Evolutionary conservation across 768 basidiomycete species (phyloP).

Genomic region (Ephemerocybe angulata): DNA sequence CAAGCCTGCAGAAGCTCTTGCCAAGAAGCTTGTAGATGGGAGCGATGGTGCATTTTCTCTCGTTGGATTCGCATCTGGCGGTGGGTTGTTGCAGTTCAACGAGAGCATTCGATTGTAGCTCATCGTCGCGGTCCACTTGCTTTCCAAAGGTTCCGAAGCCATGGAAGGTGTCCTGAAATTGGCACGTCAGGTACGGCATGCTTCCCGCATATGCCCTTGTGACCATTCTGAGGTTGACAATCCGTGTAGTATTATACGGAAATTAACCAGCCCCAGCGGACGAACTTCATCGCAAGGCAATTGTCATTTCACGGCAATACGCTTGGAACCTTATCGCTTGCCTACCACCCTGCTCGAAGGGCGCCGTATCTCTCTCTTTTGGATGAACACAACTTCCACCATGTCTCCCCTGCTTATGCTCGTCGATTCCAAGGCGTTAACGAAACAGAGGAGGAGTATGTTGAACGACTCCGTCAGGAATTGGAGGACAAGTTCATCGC

Average conservation of each 20-base stretch:
- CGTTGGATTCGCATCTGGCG: constrained; percentile 73
- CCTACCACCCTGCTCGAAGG: constrained; percentile 63
- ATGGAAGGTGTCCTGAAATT: constrained; percentile 87
- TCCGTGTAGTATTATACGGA: constrained; percentile 61
- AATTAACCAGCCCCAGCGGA: constrained; percentile 63
- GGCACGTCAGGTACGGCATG: constrained; percentile 58
- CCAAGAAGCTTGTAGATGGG: constrained; percentile 56
- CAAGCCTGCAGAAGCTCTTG: constrained; percentile 77
- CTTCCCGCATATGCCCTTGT: background rate
- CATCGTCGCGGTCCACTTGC: too few relatives aligned
- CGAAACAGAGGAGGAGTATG: constrained; percentile 79
- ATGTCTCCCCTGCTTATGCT: constrained; percentile 85
- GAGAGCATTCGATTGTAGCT: background rate
- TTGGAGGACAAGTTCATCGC: constrained; percentile 83
- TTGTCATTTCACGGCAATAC: constrained; percentile 88
- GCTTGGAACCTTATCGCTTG: constrained; percentile 62
- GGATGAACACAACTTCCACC: constrained; percentile 66
- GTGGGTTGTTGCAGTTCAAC: constrained; percentile 27
- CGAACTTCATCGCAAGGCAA: constrained; percentile 73
- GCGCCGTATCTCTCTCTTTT: constrained; percentile 65
- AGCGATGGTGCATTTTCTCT: constrained; percentile 73
- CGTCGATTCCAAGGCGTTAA: constrained; percentile 67
- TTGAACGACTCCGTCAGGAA: constrained; percentile 71
- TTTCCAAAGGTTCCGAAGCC: constrained; percentile 70
- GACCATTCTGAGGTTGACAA: too few relatives aligned